Evolutionary conservation across 768 basidiomycete species (phyloP), one percentile per base, ranked within the genome.

Genomic region (Podaxis rugospora): DNA sequence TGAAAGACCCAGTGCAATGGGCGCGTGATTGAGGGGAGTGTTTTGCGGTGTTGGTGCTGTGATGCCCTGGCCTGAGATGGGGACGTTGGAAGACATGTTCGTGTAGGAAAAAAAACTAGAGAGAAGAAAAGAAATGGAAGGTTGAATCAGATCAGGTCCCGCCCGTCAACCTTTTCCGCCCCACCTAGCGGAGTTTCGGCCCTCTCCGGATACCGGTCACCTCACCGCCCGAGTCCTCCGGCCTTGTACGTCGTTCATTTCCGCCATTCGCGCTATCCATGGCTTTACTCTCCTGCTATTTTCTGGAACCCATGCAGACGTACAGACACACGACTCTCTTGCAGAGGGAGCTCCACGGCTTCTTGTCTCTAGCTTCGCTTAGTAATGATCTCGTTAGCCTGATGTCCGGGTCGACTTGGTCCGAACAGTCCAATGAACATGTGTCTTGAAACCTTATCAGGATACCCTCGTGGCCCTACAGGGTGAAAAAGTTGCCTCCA

Each of bases 31-130:
- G 63, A 93, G 76, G 10, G 94, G 95, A 2, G 95, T 96, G 76
- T 97, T 96, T 78, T 92, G 90, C 23, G 94, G 94, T 14, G 94
- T 97, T 6, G 94, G 93, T n/a, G 94, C 93, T 2, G 89, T 87
- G 25, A 87, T 76, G 74, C 84, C 84, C 59, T 62, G 60, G 18
- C 75, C 71, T 28, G 78, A 74, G 72, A 92, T 90, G 67, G 86
- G 83, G 56, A 92, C 73, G 70, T 79, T 86, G 70, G 83, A 83
- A 51, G 88, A 88, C 90, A 92, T 92, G 57, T 57, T 67, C 42
- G 35, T 14, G 37, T 59, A 40, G 55, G 61, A 55, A 57, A 63
- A 23, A 57, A 65, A 53, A 44, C 39, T 42, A 37, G 55, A 52
- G 49, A 35, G 21, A 37, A 52, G 53, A 32, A 63, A 63, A 55